Evolutionary conservation across 179 eudicot species (phyloP).

Genomic region (Sideroxylon spinosum): DNA sequence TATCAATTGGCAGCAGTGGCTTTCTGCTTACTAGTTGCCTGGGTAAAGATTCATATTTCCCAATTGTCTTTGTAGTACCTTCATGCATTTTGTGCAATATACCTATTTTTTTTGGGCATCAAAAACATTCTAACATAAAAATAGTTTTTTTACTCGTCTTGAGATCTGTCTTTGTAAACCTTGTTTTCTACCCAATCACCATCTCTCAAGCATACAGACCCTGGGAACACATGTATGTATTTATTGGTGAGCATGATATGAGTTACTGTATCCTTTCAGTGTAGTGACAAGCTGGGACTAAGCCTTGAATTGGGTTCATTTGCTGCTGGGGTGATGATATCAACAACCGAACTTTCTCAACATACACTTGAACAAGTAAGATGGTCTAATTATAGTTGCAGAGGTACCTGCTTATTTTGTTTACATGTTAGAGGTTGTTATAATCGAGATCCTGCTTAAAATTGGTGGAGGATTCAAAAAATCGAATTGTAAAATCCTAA

Average conservation of each 20-base stretch:
- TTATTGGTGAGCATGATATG: slow-evolving; percentile 8
- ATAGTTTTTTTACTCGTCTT: slow-evolving; percentile 6
- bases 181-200: neutral
- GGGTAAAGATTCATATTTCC: slow-evolving; percentile 46
- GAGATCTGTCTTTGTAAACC: neutral
- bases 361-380: slow-evolving; percentile 92
- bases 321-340: slow-evolving; percentile 99
- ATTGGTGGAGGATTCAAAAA: too few species aligned
- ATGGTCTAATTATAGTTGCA: slow-evolving; percentile 19
- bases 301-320: slow-evolving; percentile 91
- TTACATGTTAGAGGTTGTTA: too few species aligned
- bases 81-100: neutral
- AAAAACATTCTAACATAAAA: neutral
- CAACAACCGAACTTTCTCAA: slow-evolving; percentile 87
- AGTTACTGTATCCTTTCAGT: slow-evolving; percentile 43
- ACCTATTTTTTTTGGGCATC: neutral
- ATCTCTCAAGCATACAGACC: neutral
- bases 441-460: too few species aligned
- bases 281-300: slow-evolving; percentile 90
- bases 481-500: too few species aligned
- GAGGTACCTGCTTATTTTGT: slow-evolving; percentile 3
- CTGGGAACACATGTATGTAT: neutral
- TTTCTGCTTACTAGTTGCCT: slow-evolving; percentile 86
- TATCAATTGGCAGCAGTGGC: slow-evolving; percentile 93
- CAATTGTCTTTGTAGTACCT: neutral